Base-by-base conservation (phyloP, 768 basidiomycete genomes). In the Coprinellus aureogranulatus region DNA sequence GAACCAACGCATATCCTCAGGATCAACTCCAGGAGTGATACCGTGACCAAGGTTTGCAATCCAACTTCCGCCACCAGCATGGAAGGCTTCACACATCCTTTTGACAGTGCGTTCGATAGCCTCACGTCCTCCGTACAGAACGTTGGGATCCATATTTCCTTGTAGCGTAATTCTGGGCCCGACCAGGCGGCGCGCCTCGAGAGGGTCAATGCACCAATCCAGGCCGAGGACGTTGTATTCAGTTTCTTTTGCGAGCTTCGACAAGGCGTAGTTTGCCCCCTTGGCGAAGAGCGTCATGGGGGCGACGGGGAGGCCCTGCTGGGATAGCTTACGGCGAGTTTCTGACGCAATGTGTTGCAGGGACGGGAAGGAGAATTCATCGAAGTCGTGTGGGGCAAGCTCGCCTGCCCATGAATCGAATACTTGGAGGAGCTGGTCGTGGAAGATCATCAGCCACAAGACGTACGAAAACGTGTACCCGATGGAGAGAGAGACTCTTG, bases 401-500 rank as follows among this genome's bases (percentile, higher is more conserved):
- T 97, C 95, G 50, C 91, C 90, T 9, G 92, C 97, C 84, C 90
- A 92, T 1, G 97, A 98, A 72, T 99, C 97, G 66, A 99, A 99
- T 12, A 99, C 82, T 83, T 99, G 97, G 4, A 98, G 79, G 46
- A 97, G 78, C 95, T 99, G 46, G 54, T 54, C 12, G n/a, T 34
- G 53, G 12, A 51, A 42, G 53, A 22, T 39, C 31, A 18, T 27
- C 31, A 16, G 20, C 48, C 27, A 48, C 10, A 45, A 11, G 12
- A 20, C 23, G 14, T 1, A 20, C 14, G n/a, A 14, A 11, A 25
- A 20, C 14, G 44, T 34, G 34, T 34, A 34, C 34, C 34, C 14
- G 34, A 34, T 34, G 6, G 34, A 34, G 14, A 34, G 34, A 34
- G 34, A 14, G 34, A 34, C 34, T n/a, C n/a, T n/a, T n/a, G n/a